Evolutionary conservation across 202 grass and related monocot genomes (phyloP).

Genomic region (Dendrocalamus latiflorus): DNA sequence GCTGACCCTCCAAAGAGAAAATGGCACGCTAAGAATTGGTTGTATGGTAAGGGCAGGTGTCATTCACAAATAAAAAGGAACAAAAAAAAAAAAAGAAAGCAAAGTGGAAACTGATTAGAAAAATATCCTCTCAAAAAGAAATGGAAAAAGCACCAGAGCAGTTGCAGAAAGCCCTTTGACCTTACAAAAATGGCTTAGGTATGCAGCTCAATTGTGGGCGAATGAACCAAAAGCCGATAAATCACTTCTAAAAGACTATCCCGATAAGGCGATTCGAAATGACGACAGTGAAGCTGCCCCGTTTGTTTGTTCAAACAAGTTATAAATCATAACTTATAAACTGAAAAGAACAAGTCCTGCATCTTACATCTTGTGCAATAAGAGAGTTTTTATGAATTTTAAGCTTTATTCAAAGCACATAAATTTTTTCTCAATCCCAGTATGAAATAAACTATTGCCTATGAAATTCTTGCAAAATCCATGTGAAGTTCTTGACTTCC

Average conservation of each 20-base stretch:
- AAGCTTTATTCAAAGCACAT: fast-evolving
- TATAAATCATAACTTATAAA: too few relatives aligned
- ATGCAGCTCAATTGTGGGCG: background rate
- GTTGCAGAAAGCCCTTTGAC: background rate
- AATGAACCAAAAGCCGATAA: too few relatives aligned
- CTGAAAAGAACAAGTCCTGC: too few relatives aligned
- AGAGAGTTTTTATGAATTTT: background rate
- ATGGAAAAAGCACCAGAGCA: background rate
- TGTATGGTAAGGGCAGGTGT: conserved; percentile 1
- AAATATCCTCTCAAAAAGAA: background rate
- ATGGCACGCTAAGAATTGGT: background rate
- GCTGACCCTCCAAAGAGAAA: background rate
- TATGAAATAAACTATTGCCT: too few relatives aligned
- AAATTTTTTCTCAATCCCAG: too few relatives aligned
- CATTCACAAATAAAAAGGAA: background rate
- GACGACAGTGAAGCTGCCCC: fast-evolving
- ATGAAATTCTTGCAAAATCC: background rate
- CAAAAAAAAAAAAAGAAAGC: background rate
- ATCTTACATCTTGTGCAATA: background rate
- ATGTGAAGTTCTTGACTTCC: background rate
- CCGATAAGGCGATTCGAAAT: too few relatives aligned
- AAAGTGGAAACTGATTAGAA: background rate
- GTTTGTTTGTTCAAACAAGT: too few relatives aligned
- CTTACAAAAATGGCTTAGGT: background rate
- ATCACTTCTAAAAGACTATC: too few relatives aligned